Evolutionary conservation across 2,329 filamentous ascomycete species (phyloP).

Genomic region (Aquanectria penicillioides): DNA sequence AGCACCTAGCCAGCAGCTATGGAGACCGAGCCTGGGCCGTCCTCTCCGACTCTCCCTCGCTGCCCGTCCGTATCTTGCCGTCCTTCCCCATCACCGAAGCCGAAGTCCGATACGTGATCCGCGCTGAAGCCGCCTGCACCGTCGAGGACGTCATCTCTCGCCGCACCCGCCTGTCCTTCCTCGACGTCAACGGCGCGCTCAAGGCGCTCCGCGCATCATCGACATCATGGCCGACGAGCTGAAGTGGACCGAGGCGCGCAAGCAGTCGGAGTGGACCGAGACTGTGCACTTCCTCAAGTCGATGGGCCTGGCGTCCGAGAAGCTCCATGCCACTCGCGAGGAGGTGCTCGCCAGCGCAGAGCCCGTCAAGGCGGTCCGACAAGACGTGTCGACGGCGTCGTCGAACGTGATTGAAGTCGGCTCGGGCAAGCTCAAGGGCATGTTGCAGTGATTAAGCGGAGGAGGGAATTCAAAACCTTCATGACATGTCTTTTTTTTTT

Average conservation of each 20-base stretch:
- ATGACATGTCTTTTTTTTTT: too few species aligned
- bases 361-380: not conserved
- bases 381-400: not conserved
- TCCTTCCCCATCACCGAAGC: constrained; percentile 79
- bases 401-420: constrained; percentile 3
- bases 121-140: constrained; percentile 78
- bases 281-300: constrained; percentile 55
- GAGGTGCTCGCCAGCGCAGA: constrained; percentile 15
- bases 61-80: constrained; percentile 70
- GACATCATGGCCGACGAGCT: constrained; percentile 78
- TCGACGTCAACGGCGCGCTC: constrained; percentile 77
- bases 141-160: constrained; percentile 77
- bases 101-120: constrained; percentile 76
- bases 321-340: constrained; percentile 30
- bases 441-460: too few species aligned
- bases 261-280: constrained; percentile 66
- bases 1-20: constrained; percentile 54
- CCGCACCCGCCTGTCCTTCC: constrained; percentile 77
- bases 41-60: constrained; percentile 60
- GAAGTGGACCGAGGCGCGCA: constrained; percentile 68
- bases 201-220: constrained; percentile 76
- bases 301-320: constrained; percentile 54
- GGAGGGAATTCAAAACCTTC: too few species aligned
- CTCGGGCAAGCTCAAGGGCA: constrained; percentile 8
- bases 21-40: constrained; percentile 76